Percentiles rank a stretch among this genome's conserved stretches.
Conservation (phyloP, 257 asterid species). For the Striga asiatica region DNA sequence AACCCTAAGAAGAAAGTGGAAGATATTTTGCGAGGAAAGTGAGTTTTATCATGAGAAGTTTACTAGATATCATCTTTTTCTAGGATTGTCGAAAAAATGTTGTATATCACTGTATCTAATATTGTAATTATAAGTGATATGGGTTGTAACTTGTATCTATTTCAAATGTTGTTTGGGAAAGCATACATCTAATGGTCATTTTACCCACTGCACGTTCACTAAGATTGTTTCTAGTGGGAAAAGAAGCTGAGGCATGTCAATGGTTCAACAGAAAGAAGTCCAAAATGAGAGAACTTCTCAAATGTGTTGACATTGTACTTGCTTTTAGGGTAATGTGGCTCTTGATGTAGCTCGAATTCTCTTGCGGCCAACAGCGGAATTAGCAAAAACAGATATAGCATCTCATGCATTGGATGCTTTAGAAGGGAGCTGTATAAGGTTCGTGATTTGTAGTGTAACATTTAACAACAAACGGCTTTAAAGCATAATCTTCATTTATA, state of each 20-base stretch:
- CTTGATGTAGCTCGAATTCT: constrained; percentile 93
- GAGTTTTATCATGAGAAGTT: background rate
- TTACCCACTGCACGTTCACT: background rate
- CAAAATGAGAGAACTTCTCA: background rate
- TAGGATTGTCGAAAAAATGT: background rate
- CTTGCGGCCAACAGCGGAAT: constrained; percentile 63
- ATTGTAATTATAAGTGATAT: background rate
- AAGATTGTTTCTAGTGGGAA: background rate
- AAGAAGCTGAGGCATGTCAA: background rate
- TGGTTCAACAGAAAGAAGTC: background rate
- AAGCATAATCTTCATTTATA: constrained; percentile 1
- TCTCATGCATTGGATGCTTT: constrained; percentile 72
- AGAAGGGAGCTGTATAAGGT: constrained; percentile 74
- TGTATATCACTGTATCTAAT: background rate
- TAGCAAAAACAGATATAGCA: constrained; percentile 77
- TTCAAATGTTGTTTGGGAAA: background rate
- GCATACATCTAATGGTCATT: background rate
- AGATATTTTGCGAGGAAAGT: background rate
- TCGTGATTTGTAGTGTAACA: constrained; percentile 5
- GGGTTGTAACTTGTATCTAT: background rate
- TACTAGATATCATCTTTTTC: background rate
- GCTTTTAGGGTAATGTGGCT: constrained; percentile 83
- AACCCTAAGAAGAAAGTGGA: background rate
- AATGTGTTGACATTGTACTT: constrained; percentile 4
- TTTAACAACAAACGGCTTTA: background rate